phyloP scores from a whole-genome alignment of 2,329 filamentous ascomycete species.

The Sporothrix variecibatus region DNA sequence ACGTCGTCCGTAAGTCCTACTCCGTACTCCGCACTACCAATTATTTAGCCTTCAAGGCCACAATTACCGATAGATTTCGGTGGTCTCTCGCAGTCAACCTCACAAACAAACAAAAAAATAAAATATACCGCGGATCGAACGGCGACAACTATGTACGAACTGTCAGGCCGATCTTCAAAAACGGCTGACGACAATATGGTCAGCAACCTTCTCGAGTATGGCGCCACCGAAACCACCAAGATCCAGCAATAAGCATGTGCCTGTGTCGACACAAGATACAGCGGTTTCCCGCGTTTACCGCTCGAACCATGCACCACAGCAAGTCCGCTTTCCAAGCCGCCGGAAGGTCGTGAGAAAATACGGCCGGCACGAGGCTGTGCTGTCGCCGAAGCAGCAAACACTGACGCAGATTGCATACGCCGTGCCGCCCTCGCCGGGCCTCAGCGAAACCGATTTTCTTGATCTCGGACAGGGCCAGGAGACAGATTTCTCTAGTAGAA shows the following conservation, averaged over 20 bases:
- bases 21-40: no score
- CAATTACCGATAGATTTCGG: neutral
- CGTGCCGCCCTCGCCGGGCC: slow-evolving; percentile 11
- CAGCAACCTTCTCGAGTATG: neutral
- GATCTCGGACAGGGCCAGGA: neutral
- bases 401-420: slow-evolving; percentile 41
- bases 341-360: slow-evolving; percentile 36
- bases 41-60: neutral
- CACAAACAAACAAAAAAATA: neutral
- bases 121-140: neutral
- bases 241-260: slow-evolving; percentile 22
- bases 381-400: slow-evolving; percentile 37
- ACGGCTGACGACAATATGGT: neutral
- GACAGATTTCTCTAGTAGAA: no score
- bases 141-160: neutral
- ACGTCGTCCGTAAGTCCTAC: no score
- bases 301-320: slow-evolving; percentile 34
- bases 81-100: neutral
- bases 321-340: slow-evolving; percentile 38
- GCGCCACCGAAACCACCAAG: slow-evolving; percentile 30
- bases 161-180: neutral
- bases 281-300: slow-evolving; percentile 32
- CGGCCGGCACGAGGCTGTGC: slow-evolving; percentile 29
- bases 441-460: slow-evolving; percentile 24
- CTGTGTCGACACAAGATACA: neutral